Evolutionary conservation across 2,329 filamentous ascomycete genomes (phyloP), one percentile per base, ranked within the genome.

Genomic region (Leptoxyphium fumago): DNA sequence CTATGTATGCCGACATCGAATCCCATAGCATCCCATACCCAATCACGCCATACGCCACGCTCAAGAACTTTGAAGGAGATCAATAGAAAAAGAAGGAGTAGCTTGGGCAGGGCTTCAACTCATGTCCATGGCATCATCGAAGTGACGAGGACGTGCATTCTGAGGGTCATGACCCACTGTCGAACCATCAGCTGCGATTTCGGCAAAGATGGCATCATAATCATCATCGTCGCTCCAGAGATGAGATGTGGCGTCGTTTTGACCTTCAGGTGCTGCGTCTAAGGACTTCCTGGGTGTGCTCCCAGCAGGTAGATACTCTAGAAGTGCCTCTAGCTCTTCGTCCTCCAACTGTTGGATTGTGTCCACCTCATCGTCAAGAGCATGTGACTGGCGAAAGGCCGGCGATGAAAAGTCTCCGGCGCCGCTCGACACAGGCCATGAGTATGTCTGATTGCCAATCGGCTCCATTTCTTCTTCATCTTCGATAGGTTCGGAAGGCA

Each of bases 161-260:
- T 41, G 43, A 42, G 50, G 45, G 9, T 40, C 32, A 6, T 47
- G 51, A 36, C 11, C 21, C 14, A 28, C 40, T 54, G 46, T 11
- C 61, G 55, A 40, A 71, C 64, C 47, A 70, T 62, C n/a, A 72
- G 67, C 42, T 77, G 61, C 32, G 84, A 58, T 13, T 51, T 84
- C 77, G 66, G 76, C 74, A 57, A 94, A 78, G 7, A 79, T 63
- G 48, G 64, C 64, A 52, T 78, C 74, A 52, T 77, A 78, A 48
- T 78, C 75, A 30, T 72, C 70, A n/a, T 75, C 74, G 48, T 77
- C 74, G 50, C 71, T 72, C n/a, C 66, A 66, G 63, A 50, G 57
- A 57, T 48, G 57, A 11, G 32, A 36, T 4, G 32, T 15, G 32
- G 26, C 43, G 34, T 40, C 42, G 44, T 29, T 46, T 40, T 47